A percentile compares a stretch with the other conserved stretches of the same genome.
These are phyloP conservation scores for Lunasporangiospora selenospora DNA, from an alignment of 192 early-diverging fungal genomes.

Conservation along the genomic window DNA sequence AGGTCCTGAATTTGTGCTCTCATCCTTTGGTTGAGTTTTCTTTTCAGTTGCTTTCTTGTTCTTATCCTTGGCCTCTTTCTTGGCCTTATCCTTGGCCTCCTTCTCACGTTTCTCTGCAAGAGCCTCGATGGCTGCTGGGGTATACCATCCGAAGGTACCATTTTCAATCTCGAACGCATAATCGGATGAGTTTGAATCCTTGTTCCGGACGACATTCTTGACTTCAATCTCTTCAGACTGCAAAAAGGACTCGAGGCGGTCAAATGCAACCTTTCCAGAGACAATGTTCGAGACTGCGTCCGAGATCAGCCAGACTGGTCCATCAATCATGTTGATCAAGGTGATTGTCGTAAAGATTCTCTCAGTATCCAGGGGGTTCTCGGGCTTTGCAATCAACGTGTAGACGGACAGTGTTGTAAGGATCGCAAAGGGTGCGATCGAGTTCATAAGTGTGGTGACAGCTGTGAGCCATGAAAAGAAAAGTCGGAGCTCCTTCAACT, in stretches of 20 bases:
- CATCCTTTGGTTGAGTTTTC: too few species aligned
- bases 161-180: conserved; percentile 22
- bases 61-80: too few species aligned
- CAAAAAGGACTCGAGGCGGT: conserved; percentile 71
- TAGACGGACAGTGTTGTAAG: conserved; percentile 49
- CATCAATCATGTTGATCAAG: conserved; percentile 80
- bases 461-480: conserved; percentile 19
- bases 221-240: conserved; percentile 75
- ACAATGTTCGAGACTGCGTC: conserved; percentile 66
- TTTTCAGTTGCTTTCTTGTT: neutral
- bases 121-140: conserved; percentile 26
- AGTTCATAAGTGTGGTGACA: conserved; percentile 10
- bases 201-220: conserved; percentile 56
- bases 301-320: conserved; percentile 70
- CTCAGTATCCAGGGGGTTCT: conserved; percentile 55
- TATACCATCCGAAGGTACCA: conserved; percentile 44
- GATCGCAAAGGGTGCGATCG: conserved; percentile 46
- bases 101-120: conserved; percentile 15
- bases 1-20: too few species aligned
- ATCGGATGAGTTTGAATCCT: neutral
- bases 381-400: conserved; percentile 6
- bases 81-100: conserved; percentile 15
- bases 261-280: conserved; percentile 71
- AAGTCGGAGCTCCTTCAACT: conserved; percentile 30
- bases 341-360: conserved; percentile 77